Percentiles rank a stretch among this genome's conserved stretches.
Conservation (phyloP, 768 basidiomycete species). For the Collybiopsis luxurians region DNA sequence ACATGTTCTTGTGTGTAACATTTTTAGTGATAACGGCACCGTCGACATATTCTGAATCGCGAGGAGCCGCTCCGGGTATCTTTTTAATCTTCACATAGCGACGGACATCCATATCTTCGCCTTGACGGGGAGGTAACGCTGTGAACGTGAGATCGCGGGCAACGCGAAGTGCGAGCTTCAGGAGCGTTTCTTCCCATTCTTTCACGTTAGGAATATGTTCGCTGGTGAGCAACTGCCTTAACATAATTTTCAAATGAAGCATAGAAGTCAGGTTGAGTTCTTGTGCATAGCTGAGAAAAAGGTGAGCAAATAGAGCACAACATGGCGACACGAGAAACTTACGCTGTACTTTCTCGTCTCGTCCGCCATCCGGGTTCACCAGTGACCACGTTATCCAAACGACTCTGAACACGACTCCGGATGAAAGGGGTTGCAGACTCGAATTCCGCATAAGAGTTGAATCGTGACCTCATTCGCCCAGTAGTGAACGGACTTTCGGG, state of each 20-base stretch:
- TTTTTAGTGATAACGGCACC: conserved; percentile 98
- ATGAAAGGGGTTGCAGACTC: conserved; percentile 77
- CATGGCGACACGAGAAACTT: conserved; percentile 28
- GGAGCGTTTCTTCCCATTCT: conserved; percentile 87
- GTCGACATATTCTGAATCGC: conserved; percentile 94
- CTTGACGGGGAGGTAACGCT: conserved; percentile 63
- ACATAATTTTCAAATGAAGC: conserved; percentile 85
- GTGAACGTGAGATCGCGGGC: conserved; percentile 85
- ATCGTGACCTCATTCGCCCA: conserved; percentile 54
- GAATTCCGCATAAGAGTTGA: conserved; percentile 70
- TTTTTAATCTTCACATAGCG: conserved; percentile 98
- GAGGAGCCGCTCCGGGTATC: conserved; percentile 89
- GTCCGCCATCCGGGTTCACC: conserved; percentile 82
- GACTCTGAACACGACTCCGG: conserved; percentile 80
- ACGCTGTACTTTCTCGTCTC: conserved; percentile 88
- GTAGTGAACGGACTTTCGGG: conserved; percentile 54
- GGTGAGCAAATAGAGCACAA: conserved; percentile 9
- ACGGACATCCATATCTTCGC: conserved; percentile 93
- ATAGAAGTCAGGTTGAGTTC: conserved; percentile 85
- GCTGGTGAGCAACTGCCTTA: conserved; percentile 84
- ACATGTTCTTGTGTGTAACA: conserved; percentile 95
- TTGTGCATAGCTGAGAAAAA: conserved; percentile 62
- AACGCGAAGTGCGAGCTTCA: conserved; percentile 80
- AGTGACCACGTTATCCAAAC: conserved; percentile 54
- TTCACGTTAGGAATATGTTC: conserved; percentile 78